These are phyloP conservation scores for Yarrowia sp. DNA, from an alignment of 805 yeast genomes.

Conservation along the genomic window DNA sequence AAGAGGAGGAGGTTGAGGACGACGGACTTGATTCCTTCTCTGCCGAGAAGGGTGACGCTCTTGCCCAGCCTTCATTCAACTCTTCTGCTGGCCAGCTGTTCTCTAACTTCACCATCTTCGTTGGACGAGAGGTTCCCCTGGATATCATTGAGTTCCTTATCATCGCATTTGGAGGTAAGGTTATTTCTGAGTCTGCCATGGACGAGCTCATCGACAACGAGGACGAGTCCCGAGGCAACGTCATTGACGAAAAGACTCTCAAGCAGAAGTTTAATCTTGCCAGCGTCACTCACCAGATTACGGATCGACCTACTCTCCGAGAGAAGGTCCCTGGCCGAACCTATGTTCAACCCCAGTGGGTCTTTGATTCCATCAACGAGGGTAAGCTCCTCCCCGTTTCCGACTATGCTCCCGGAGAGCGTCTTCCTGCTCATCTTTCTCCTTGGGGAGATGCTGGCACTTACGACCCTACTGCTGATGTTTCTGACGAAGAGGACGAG, in stretches of 20 bases:
- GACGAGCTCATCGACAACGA: conserved; percentile 61
- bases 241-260: conserved; percentile 34
- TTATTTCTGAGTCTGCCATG: conserved; percentile 80
- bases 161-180: conserved; percentile 78
- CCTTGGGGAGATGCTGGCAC: conserved; percentile 98
- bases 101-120: conserved; percentile 70
- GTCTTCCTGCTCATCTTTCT: conserved; percentile 92
- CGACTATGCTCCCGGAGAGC: conserved; percentile 88
- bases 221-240: conserved; percentile 45
- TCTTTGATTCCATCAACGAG: conserved; percentile 86
- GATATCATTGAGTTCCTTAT: conserved; percentile 87
- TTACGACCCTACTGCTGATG: conserved; percentile 74
- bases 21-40: conserved; percentile 66
- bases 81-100: conserved; percentile 51
- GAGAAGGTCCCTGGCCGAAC: conserved; percentile 86
- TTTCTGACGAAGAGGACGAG: conserved; percentile 48
- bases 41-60: conserved; percentile 47
- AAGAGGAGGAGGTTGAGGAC: conserved; percentile 37
- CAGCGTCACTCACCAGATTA: conserved; percentile 85
- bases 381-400: conserved; percentile 70
- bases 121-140: conserved; percentile 94
- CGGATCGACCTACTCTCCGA: conserved; percentile 81
- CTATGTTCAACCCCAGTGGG: conserved; percentile 97
- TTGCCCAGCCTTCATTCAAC: conserved; percentile 57
- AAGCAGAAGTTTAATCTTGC: conserved; percentile 50